Percentiles rank a stretch among this genome's conserved stretches.
These are phyloP conservation scores for Neopestalotiopsis clavispora DNA, from an alignment of 2,329 filamentous ascomycete species.

Conservation along the genomic window DNA sequence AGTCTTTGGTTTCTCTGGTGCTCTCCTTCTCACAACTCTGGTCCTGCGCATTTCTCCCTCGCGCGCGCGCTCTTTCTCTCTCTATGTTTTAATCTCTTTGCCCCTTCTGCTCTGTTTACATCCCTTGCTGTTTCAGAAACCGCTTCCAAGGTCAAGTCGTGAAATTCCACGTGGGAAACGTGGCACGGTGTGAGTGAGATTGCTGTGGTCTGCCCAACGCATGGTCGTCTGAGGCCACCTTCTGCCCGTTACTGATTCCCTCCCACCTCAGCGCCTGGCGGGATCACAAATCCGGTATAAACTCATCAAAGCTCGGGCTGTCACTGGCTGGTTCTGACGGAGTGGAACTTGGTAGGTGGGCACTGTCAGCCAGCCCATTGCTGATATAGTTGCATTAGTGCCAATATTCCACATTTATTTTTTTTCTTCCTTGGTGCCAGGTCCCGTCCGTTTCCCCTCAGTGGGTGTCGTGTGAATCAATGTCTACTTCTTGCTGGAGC, in stretches of 20 bases:
- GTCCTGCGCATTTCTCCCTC: background rate
- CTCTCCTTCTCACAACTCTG: background rate
- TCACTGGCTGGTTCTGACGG: constrained; percentile 9
- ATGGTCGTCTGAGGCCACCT: background rate
- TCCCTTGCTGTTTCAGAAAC: background rate
- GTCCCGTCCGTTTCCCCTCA: background rate
- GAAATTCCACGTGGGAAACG: constrained; percentile 6
- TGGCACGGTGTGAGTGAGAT: constrained; percentile 11
- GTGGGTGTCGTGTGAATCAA: constrained; percentile 1
- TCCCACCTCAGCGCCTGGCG: background rate
- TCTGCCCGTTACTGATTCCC: background rate
- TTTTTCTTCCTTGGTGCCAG: constrained; percentile 1
- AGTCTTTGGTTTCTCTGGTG: background rate
- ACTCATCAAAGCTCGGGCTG: constrained; percentile 3
- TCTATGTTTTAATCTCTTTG: background rate
- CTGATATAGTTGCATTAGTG: constrained; percentile 19
- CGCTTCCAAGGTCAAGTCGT: background rate
- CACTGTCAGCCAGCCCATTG: constrained; percentile 15
- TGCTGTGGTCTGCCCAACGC: constrained; percentile 2
- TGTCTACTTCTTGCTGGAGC: background rate
- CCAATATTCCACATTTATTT: constrained; percentile 19
- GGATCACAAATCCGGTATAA: constrained; percentile 6
- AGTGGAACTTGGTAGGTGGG: constrained; percentile 13
- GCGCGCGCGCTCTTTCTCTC: background rate
- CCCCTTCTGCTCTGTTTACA: background rate